Evolutionary conservation across 768 basidiomycete genomes (phyloP).

Genomic region (Russula dissimulans): DNA sequence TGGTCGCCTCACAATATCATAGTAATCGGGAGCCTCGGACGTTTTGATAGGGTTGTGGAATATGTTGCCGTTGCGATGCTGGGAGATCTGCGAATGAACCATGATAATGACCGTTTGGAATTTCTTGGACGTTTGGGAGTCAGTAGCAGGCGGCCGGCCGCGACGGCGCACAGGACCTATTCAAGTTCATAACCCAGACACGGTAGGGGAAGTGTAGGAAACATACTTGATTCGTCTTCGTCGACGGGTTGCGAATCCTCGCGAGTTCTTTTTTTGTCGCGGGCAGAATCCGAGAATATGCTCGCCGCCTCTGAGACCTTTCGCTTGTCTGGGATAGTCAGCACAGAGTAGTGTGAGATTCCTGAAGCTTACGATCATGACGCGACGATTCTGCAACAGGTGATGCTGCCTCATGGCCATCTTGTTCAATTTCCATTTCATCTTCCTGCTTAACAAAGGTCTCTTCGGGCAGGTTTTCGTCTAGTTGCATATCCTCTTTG

Average conservation of each 20-base stretch:
- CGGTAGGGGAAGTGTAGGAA: not conserved
- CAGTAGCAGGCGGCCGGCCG: conserved; percentile 20
- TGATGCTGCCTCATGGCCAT: not conserved
- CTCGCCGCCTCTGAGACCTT: conserved; percentile 48
- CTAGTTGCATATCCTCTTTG: not conserved
- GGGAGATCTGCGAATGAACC: conserved; percentile 73
- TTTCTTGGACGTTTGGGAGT: conserved; percentile 41
- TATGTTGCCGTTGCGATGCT: conserved; percentile 81
- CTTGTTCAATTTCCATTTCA: conserved; percentile 6
- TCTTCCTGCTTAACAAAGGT: not conserved
- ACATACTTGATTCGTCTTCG: conserved; percentile 45
- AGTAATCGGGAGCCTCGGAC: conserved; percentile 85
- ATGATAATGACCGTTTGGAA: conserved; percentile 77
- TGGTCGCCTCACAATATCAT: conserved; percentile 86
- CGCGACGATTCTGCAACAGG: conserved; percentile 10
- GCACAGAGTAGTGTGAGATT: not conserved
- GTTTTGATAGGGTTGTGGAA: conserved; percentile 87
- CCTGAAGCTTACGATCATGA: conserved; percentile 13
- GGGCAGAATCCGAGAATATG: conserved; percentile 32
- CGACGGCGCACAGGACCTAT: conserved; percentile 20
- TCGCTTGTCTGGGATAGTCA: conserved; percentile 45
- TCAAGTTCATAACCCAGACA: not conserved
- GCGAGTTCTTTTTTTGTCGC: conserved; percentile 49
- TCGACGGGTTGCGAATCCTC: conserved; percentile 61
- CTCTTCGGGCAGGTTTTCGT: not conserved